phyloP scores from a whole-genome alignment of 148 eudicot species.

The Chenopodium berlandieri region DNA sequence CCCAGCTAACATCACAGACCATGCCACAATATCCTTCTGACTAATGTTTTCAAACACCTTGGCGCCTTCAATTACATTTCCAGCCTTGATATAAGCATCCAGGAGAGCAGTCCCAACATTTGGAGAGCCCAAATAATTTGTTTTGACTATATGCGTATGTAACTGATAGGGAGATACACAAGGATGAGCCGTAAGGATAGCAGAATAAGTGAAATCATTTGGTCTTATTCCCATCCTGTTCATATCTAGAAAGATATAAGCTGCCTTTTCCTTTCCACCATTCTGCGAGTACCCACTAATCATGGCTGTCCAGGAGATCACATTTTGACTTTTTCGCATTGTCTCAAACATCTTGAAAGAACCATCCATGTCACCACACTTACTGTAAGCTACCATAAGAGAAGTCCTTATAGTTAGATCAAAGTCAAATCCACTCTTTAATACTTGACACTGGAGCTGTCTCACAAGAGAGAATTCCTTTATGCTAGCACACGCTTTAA shows the following conservation, averaged over 20 bases:
- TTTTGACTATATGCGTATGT: constrained; percentile 74
- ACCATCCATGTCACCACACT: constrained; percentile 56
- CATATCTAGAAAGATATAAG: constrained; percentile 62
- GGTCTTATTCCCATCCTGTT: constrained; percentile 60
- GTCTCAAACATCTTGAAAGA: constrained; percentile 61
- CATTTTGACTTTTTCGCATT: constrained; percentile 50
- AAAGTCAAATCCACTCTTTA: constrained; percentile 49
- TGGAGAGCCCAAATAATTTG: constrained; percentile 51
- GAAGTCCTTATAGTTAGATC: constrained; percentile 65
- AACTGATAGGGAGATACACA: constrained; percentile 56
- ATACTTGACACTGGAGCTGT: constrained; percentile 65
- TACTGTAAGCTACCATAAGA: constrained; percentile 75
- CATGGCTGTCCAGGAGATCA: constrained; percentile 93
- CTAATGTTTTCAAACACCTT: constrained; percentile 57
- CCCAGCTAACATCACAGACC: constrained; percentile 96
- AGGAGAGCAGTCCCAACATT: constrained; percentile 87
- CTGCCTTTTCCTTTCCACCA: constrained; percentile 49
- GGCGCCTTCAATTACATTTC: constrained; percentile 58
- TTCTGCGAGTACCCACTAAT: constrained; percentile 82
- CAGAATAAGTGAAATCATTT: constrained; percentile 79
- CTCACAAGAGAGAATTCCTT: constrained; percentile 59
- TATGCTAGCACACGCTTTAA: constrained; percentile 61
- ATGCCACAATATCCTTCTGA: constrained; percentile 76
- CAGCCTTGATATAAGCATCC: constrained; percentile 72
- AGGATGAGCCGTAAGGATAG: constrained; percentile 68